Conservation (phyloP, 129 eudicot species). For the Cynara cardunculus region DNA sequence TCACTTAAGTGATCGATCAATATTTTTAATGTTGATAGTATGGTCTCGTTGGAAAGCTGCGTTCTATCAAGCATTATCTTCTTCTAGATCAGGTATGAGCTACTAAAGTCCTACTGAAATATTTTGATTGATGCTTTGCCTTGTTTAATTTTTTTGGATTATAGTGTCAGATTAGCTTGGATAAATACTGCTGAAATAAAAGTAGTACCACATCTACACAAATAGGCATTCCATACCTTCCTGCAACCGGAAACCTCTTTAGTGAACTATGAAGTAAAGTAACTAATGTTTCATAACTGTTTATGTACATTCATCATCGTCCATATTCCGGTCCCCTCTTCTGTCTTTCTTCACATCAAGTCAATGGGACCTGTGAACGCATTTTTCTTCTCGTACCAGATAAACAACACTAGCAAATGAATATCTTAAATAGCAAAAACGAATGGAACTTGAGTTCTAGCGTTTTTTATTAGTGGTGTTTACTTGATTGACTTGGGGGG, state of each 20-base stretch:
- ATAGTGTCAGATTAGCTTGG: neutral
- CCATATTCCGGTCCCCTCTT: neutral
- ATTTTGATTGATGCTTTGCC: neutral
- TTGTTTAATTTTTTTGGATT: neutral
- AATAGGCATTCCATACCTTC: neutral
- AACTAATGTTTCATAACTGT: neutral
- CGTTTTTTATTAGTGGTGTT: neutral
- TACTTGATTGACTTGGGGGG: neutral
- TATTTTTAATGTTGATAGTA: constrained; percentile 44
- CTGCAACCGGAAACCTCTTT: neutral
- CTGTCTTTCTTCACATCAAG: neutral
- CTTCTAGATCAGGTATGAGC: constrained; percentile 90
- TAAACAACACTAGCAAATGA: neutral
- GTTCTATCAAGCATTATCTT: constrained; percentile 93
- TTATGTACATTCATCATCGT: neutral
- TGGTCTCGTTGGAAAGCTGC: constrained; percentile 90
- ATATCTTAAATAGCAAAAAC: neutral
- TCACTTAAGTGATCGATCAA: neutral
- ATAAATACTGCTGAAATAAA: neutral
- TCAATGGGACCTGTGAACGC: neutral
- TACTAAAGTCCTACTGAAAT: neutral
- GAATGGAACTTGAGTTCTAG: neutral
- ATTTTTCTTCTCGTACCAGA: neutral
- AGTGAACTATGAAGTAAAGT: neutral
- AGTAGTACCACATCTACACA: neutral